These are phyloP conservation scores for Apiotrichum porosum DNA, from an alignment of 1,284 basidiomycete genomes.

Conservation along the genomic window DNA sequence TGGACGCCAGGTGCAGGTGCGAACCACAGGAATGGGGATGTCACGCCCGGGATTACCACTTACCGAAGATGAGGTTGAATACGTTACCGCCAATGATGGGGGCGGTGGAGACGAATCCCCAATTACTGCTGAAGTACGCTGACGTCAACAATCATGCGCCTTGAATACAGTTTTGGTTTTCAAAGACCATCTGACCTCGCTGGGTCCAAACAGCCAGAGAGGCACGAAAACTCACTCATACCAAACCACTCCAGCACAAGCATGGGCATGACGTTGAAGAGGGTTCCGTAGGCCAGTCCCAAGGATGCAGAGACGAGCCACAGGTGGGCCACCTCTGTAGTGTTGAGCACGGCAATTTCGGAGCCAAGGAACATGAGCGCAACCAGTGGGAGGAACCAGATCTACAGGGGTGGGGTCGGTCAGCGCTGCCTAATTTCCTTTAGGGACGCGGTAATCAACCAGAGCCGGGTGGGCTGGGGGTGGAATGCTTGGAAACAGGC, in stretches of 20 bases:
- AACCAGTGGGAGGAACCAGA: slow-evolving; percentile 64
- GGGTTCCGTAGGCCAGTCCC: slow-evolving; percentile 69
- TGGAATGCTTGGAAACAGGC: too few species aligned
- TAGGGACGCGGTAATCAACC: too few species aligned
- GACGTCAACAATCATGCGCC: slow-evolving; percentile 5
- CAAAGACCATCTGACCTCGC: too few species aligned
- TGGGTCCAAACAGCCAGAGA: neutral
- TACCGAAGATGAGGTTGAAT: slow-evolving; percentile 77
- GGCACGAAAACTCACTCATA: slow-evolving; percentile 59
- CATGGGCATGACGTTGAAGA: slow-evolving; percentile 72
- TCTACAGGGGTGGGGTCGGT: slow-evolving; percentile 30
- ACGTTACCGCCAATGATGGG: slow-evolving; percentile 77
- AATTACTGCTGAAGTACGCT: slow-evolving; percentile 61
- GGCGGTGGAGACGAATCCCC: slow-evolving; percentile 70
- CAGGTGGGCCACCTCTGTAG: slow-evolving; percentile 60
- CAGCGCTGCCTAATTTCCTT: too few species aligned
- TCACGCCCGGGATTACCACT: too few species aligned
- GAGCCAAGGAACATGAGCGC: slow-evolving; percentile 64
- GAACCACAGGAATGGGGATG: too few species aligned
- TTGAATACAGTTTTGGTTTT: too few species aligned
- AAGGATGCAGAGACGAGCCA: slow-evolving; percentile 71
- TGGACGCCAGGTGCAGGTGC: too few species aligned
- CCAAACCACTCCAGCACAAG: slow-evolving; percentile 84
- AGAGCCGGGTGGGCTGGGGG: neutral
- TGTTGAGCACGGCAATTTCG: slow-evolving; percentile 58